These are phyloP conservation scores for Garcia nutans DNA, from an alignment of 345 rosid genomes.

Conservation along the genomic window DNA sequence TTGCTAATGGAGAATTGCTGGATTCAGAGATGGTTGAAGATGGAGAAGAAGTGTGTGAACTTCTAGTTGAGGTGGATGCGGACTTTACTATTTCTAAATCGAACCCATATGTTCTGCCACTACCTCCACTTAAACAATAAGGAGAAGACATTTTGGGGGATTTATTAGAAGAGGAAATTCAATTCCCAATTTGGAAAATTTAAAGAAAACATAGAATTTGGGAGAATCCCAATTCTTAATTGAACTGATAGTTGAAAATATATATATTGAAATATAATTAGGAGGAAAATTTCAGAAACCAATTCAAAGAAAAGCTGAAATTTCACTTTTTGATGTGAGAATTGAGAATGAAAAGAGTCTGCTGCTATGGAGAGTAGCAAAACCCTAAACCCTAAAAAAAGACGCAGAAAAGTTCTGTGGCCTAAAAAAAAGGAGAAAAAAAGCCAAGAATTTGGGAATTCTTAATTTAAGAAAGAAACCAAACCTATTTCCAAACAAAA, in stretches of 20 bases:
- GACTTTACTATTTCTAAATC: constrained; percentile 75
- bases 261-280: not conserved
- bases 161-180: not conserved
- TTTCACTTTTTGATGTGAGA: constrained; percentile 1
- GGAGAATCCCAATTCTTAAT: constrained; percentile 11
- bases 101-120: constrained; percentile 63
- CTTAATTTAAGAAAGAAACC: constrained; percentile 6
- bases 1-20: constrained; percentile 65
- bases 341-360: not conserved
- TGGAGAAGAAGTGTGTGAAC: constrained; percentile 60
- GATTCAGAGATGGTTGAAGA: constrained; percentile 83
- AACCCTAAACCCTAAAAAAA: constrained; percentile 53
- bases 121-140: constrained; percentile 59
- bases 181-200: not conserved
- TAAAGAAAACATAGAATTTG: not conserved
- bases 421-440: constrained; percentile 15
- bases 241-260: not conserved
- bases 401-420: constrained; percentile 7
- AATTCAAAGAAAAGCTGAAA: constrained; percentile 18
- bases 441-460: constrained; percentile 34
- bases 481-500: not conserved
- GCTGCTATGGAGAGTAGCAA: constrained; percentile 9
- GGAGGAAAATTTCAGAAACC: not conserved
- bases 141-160: constrained; percentile 55
- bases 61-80: constrained; percentile 48